Evolutionary conservation across 2,329 filamentous ascomycete species (phyloP).

Genomic region (Fusarium agapanthi): DNA sequence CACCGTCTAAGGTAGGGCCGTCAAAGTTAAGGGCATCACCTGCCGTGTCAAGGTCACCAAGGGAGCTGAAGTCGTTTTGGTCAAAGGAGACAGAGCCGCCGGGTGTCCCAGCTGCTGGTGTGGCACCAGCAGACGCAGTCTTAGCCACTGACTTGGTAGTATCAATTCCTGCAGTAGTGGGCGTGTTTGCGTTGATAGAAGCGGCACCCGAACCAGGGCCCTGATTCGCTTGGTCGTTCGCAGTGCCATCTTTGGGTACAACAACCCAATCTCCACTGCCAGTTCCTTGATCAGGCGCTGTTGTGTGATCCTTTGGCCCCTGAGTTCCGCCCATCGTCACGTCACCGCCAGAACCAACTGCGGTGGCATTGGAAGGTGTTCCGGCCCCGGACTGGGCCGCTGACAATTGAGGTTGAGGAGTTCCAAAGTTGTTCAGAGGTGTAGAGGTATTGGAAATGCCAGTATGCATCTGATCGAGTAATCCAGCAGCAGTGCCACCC

Average conservation of each 20-base stretch:
- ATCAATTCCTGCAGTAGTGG: constrained; percentile 29
- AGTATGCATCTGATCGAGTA: constrained; percentile 75
- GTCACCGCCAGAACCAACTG: constrained; percentile 53
- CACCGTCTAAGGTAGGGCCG: constrained; percentile 60
- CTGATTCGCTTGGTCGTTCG: constrained; percentile 45
- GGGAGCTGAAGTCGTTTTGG: constrained; percentile 69
- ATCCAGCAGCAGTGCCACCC: constrained; percentile 69
- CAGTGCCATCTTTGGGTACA: constrained; percentile 69
- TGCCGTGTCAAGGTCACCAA: constrained; percentile 74
- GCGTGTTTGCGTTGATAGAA: constrained; percentile 46
- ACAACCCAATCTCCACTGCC: constrained; percentile 78
- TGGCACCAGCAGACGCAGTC: constrained; percentile 32
- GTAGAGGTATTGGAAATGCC: constrained; percentile 69
- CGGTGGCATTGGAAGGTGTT: constrained; percentile 62
- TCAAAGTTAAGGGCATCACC: constrained; percentile 77
- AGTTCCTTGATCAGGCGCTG: constrained; percentile 59
- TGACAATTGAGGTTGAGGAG: constrained; percentile 68
- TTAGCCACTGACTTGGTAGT: constrained; percentile 33
- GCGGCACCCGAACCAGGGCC: constrained; percentile 21
- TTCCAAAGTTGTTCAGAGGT: constrained; percentile 67
- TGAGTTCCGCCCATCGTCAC: constrained; percentile 63
- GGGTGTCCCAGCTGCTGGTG: constrained; percentile 46
- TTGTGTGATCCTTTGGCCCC: constrained; percentile 48
- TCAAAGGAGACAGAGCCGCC: constrained; percentile 58
- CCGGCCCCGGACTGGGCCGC: constrained; percentile 63